A percentile compares a stretch with the other conserved stretches of the same genome.
These are phyloP conservation scores for Lichenothelia convexa DNA, from an alignment of 495 filamentous ascomycete genomes.

Conservation along the genomic window DNA sequence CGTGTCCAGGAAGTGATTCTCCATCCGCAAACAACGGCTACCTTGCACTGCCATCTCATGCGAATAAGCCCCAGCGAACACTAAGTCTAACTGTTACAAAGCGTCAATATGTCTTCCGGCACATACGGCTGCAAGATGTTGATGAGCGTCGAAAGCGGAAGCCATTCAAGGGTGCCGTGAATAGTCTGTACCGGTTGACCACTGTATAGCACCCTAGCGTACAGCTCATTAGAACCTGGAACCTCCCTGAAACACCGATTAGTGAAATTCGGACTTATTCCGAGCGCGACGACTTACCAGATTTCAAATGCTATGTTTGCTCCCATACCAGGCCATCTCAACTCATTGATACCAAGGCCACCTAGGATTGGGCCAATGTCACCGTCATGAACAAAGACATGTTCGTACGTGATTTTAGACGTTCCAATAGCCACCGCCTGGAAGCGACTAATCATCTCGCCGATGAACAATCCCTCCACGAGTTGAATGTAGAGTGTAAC, in stretches of 20 bases:
- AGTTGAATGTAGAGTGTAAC: conserved; percentile 34
- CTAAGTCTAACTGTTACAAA: too few relatives aligned
- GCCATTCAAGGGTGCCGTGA: too few relatives aligned
- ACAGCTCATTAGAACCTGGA: conserved; percentile 13
- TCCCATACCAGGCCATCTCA: conserved; percentile 66
- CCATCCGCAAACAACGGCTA: too few relatives aligned
- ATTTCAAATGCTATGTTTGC: conserved; percentile 53
- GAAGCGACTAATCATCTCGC: conserved; percentile 47
- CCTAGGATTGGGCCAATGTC: conserved; percentile 40
- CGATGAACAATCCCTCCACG: conserved; percentile 34
- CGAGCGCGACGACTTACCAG: too few relatives aligned
- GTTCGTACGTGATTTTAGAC: conserved; percentile 31
- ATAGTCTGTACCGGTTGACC: too few relatives aligned
- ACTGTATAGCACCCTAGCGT: conserved; percentile 38
- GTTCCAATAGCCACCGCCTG: conserved; percentile 20
- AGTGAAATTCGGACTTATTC: too few relatives aligned
- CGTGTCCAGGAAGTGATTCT: too few relatives aligned
- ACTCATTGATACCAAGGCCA: conserved; percentile 44
- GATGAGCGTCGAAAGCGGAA: too few relatives aligned
- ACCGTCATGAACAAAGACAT: conserved; percentile 57
- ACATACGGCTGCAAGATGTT: too few relatives aligned
- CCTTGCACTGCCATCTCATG: too few relatives aligned
- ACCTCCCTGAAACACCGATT: conserved; percentile 29
- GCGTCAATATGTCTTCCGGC: too few relatives aligned
- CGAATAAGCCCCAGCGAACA: too few relatives aligned